Percentiles rank a stretch among this genome's conserved stretches.
These are phyloP conservation scores for Kwoniella shivajii DNA, from an alignment of 1,284 basidiomycete genomes.

Conservation along the genomic window DNA sequence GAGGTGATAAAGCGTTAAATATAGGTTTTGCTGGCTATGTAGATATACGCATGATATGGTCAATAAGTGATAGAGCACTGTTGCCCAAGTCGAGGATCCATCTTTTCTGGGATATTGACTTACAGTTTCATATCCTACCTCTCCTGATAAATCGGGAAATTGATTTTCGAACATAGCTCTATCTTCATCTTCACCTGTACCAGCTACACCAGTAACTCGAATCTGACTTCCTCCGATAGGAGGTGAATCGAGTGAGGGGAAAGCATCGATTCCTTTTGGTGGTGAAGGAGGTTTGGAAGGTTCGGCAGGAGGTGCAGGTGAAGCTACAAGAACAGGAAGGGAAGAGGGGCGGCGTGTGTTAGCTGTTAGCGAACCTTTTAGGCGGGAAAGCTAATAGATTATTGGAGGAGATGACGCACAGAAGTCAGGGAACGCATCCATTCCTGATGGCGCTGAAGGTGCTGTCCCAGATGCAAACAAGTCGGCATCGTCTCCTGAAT, in stretches of 20 bases:
- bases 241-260: conserved; percentile 65
- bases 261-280: conserved; percentile 58
- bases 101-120: too few relatives aligned
- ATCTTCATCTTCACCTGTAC: conserved; percentile 62
- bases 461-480: conserved; percentile 46
- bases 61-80: too few relatives aligned
- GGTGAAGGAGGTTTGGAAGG: conserved; percentile 25
- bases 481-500: conserved; percentile 52
- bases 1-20: conserved; percentile 48
- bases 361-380: too few relatives aligned
- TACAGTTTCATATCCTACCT: conserved; percentile 34
- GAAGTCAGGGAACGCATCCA: conserved; percentile 40
- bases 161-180: conserved; percentile 87
- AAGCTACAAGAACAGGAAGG: conserved; percentile 10
- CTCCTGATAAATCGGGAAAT: conserved; percentile 79
- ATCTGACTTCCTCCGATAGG: conserved; percentile 55
- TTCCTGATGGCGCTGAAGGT: conserved; percentile 44
- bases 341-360: too few relatives aligned
- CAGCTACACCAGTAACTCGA: conserved; percentile 70
- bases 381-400: not conserved
- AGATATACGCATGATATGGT: not conserved
- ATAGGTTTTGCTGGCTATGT: conserved; percentile 40
- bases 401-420: conserved; percentile 2
- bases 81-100: too few relatives aligned
- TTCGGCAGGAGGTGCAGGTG: conserved; percentile 15